phyloP scores from a whole-genome alignment of 176 grass and related monocot genomes.

The Bothriochloa decipiens region DNA sequence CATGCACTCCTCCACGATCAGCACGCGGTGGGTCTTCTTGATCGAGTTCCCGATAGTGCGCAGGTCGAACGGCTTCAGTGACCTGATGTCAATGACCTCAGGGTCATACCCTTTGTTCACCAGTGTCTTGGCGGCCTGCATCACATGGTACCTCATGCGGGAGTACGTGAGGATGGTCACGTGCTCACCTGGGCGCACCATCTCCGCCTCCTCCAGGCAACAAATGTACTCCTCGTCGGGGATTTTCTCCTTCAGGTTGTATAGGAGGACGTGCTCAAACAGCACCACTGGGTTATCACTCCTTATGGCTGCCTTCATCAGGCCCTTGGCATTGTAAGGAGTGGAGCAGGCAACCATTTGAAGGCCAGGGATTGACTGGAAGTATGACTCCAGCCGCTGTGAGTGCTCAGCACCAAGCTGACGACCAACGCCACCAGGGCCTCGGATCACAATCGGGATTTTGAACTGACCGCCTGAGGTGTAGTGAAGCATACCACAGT shows the following conservation, averaged over 20 bases:
- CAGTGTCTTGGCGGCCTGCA: constrained; percentile 78
- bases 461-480: constrained; percentile 96
- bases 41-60: constrained; percentile 67
- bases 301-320: constrained; percentile 93
- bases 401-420: constrained; percentile 93
- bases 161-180: constrained; percentile 88
- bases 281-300: constrained; percentile 86
- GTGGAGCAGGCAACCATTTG: constrained; percentile 98
- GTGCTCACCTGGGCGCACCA: constrained; percentile 80
- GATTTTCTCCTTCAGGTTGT: constrained; percentile 90
- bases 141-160: constrained; percentile 93
- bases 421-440: constrained; percentile 83
- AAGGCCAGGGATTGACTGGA: constrained; percentile 94
- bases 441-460: constrained; percentile 90
- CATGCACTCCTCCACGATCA: constrained; percentile 97
- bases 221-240: constrained; percentile 85
- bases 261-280: constrained; percentile 83
- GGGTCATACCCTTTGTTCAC: constrained; percentile 86
- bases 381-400: constrained; percentile 82
- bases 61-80: constrained; percentile 82
- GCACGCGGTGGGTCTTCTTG: constrained; percentile 79
- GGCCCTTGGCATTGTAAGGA: constrained; percentile 89
- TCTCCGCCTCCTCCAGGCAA: constrained; percentile 86
- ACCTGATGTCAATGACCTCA: constrained; percentile 86
- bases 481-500: constrained; percentile 95